phyloP scores from a whole-genome alignment of 1,139 yeast species.

The Spathaspora sp. region DNA sequence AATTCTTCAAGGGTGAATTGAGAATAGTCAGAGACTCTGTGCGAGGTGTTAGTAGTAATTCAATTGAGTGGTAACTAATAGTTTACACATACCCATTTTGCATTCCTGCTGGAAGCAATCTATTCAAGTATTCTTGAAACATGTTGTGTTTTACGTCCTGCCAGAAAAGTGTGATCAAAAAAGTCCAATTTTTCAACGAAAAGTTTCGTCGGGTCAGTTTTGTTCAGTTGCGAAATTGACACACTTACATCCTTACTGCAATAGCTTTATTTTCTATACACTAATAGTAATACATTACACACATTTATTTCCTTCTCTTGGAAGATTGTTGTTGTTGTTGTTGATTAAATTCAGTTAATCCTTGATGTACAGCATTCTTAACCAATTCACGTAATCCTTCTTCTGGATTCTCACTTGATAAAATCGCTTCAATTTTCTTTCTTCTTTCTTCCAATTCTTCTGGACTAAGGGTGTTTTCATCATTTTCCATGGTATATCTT shows the following conservation, averaged over 20 bases:
- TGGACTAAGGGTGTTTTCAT: constrained; percentile 24
- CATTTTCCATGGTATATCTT: constrained; percentile 55
- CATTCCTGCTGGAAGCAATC: constrained; percentile 11
- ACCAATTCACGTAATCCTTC: constrained; percentile 72
- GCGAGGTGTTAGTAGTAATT: constrained; percentile 7
- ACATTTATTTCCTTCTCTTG: constrained; percentile 28
- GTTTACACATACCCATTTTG: constrained; percentile 10
- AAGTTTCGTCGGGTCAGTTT: background rate
- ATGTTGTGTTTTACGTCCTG: constrained; percentile 8
- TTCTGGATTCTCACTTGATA: constrained; percentile 76
- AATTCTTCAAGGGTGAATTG: constrained; percentile 52
- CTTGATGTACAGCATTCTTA: constrained; percentile 60
- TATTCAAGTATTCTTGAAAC: constrained; percentile 13
- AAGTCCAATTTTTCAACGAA: background rate
- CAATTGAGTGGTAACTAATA: constrained; percentile 1
- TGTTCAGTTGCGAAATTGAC: background rate
- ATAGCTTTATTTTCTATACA: background rate
- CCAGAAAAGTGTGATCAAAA: background rate
- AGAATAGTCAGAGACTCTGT: constrained; percentile 9
- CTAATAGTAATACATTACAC: background rate
- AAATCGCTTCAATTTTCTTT: constrained; percentile 63
- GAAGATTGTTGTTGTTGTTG: constrained; percentile 18
- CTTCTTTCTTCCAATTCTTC: constrained; percentile 52
- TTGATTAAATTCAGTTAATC: constrained; percentile 30
- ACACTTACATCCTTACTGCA: constrained; percentile 1